Evolutionary conservation across 768 basidiomycete species (phyloP), one percentile per base, ranked within the genome.

Genomic region (Calocybe cyanea): DNA sequence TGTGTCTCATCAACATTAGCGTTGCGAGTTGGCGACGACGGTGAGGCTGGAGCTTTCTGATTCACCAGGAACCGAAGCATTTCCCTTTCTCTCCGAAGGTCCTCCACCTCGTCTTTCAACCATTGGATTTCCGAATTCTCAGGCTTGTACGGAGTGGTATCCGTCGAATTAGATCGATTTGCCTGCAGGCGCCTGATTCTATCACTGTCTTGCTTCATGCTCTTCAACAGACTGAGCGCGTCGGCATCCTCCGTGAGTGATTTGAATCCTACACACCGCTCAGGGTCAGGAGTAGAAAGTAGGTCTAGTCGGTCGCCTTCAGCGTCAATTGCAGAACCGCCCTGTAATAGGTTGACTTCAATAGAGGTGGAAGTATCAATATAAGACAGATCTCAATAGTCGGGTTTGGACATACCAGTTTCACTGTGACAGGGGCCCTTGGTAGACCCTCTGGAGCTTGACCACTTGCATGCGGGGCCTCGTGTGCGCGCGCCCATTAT

Each of bases 1-100:
- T 28, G 25, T n/a, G n/a, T n/a, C n/a, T n/a, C n/a, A n/a, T n/a
- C n/a, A n/a, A n/a, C n/a, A 28, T 28, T 5, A 28, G 5, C 5
- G 25, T 28, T 11, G 25, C 11, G 25, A 28, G 5, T 30, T 30
- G 18, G 30, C 13, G 28, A 4, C 3, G 41, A 6, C 8, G 40
- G 28, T 7, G 37, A 17, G 25, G 31, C n/a, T 24, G 38, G 18
- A 14, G 43, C n/a, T n/a, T n/a, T 28, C 13, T 45, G 51, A 7
- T 34, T 31, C 10, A 30, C 32, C 14, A 52, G 42, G 11, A 28
- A 36, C 11, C 43, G 35, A n/a, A 44, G 45, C 2, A 52, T 38
- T 19, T 52, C 51, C 18, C 48, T 48, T n/a, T 52, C 51, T 13
- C 43, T 38, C 28, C 43, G 23, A 14, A 52, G 51, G 30, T 48